Evolutionary conservation across 2,329 filamentous ascomycete species (phyloP).

Genomic region (Stagonosporopsis chrysanthemi): DNA sequence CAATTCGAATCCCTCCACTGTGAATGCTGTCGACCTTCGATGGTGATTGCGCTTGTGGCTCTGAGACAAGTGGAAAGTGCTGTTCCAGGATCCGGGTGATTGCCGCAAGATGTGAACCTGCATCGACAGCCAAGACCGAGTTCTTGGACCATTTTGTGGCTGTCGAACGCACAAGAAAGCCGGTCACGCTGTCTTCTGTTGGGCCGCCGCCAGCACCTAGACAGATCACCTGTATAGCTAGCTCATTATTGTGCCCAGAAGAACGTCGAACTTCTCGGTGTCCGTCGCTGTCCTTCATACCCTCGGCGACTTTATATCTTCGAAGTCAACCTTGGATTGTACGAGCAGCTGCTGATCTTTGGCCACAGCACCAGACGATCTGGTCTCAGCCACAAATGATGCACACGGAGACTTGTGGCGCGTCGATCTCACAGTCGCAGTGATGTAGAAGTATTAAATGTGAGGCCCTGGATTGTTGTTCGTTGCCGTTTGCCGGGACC

Average conservation of each 20-base stretch:
- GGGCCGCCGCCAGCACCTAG: conserved; percentile 89
- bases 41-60: conserved; percentile 19
- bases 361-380: neutral
- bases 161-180: conserved; percentile 84
- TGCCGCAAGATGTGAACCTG: conserved; percentile 84
- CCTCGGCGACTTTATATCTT: conserved; percentile 23
- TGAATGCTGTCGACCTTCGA: conserved; percentile 28
- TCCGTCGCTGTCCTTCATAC: conserved; percentile 54
- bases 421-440: neutral
- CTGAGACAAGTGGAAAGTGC: conserved; percentile 56
- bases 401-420: neutral
- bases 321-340: neutral
- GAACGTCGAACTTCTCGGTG: conserved; percentile 46
- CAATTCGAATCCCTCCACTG: conserved; percentile 21
- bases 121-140: conserved; percentile 91
- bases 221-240: conserved; percentile 59
- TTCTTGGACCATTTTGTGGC: conserved; percentile 80
- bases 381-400: neutral
- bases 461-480: neutral
- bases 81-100: conserved; percentile 79
- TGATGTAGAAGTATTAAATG: neutral
- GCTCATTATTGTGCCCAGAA: conserved; percentile 46
- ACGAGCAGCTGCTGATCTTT: neutral
- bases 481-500: neutral
- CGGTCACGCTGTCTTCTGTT: conserved; percentile 86